phyloP scores from a whole-genome alignment of 345 rosid genomes.

The Mercurialis annua region DNA sequence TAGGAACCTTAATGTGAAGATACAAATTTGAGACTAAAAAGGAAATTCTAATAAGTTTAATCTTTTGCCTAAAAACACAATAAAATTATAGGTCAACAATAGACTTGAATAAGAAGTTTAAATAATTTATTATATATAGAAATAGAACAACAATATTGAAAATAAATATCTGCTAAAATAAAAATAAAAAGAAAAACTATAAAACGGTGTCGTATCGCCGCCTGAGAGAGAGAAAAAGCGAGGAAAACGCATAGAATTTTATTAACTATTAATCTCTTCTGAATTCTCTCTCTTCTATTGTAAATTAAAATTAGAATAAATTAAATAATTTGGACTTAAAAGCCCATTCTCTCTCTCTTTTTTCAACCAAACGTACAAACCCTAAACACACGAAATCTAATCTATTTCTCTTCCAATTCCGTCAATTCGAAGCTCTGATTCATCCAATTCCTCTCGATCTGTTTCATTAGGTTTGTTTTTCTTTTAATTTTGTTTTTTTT shows the following conservation, averaged over 20 bases:
- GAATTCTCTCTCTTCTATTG: too few species aligned
- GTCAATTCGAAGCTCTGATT: conserved; percentile 25
- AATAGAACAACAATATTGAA: too few species aligned
- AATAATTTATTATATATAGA: too few species aligned
- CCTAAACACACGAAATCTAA: conserved; percentile 25
- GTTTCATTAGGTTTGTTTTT: conserved; percentile 18
- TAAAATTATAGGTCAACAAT: not conserved
- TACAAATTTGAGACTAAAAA: too few species aligned
- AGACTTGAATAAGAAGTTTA: not conserved
- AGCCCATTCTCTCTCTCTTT: conserved; percentile 14
- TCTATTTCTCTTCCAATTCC: not conserved
- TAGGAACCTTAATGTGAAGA: too few species aligned
- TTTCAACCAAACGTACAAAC: conserved; percentile 22
- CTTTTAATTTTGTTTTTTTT: not conserved
- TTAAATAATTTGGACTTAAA: conserved; percentile 21
- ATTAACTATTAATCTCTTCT: too few species aligned
- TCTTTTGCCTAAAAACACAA: too few species aligned
- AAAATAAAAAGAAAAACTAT: not conserved
- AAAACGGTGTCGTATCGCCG: conserved; percentile 35
- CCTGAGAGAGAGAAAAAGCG: conserved; percentile 11
- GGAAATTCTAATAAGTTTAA: too few species aligned
- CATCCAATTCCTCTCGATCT: conserved; percentile 28
- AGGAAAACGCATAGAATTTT: conserved; percentile 22
- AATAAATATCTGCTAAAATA: too few species aligned
- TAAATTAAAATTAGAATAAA: too few species aligned